Base-by-base conservation (phyloP, 164 flowering plant genomes). In the Kingdonia uniflora region DNA sequence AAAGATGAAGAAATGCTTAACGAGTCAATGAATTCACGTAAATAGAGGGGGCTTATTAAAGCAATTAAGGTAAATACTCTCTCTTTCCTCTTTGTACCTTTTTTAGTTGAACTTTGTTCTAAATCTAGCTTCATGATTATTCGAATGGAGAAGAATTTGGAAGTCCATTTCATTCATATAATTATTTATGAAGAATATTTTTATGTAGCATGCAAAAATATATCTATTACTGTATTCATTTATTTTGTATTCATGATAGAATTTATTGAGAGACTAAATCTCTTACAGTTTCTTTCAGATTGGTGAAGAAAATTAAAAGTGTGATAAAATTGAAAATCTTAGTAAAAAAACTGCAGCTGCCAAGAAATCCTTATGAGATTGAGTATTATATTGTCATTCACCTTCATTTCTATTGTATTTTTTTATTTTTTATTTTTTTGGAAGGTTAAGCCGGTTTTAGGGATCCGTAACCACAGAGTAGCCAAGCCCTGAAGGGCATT, bases 31-130 rank as follows among this genome's bases (percentile, higher is more conserved):
- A 72, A 81, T 95, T 56, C 98, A 33, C 80, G 88, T 17, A 83
- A 69, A 17, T 76, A 78, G 71, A 71, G 73, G 61, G 63, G 63
- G 37, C 78, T 87, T 24, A 57, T 54, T 13, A 72, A 84, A 59
- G 92, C 98, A 19, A 83, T 83, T 59, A 39, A 78, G 87, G 90
- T 82, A 71, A 58, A 14, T 24, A n/a, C 23, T 40, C 41, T n/a
- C n/a, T n/a, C 33, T 42, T 24, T 24, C 33, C 19, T 20, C 19
- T 25, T 5, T 54, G 19, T 19, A 12, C 14, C 21, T 5, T n/a
- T n/a, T n/a, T n/a, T n/a, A n/a, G n/a, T n/a, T n/a, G n/a, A n/a
- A n/a, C n/a, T n/a, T 17, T 19, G 11, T 17, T 44, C 11, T 17
- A 14, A 24, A 47, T 12, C 51, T 47, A 15, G 26, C n/a, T 47